Evolutionary conservation across 129 eudicot genomes (phyloP).

Genomic region (sunflower (Helianthus annuus)): DNA sequence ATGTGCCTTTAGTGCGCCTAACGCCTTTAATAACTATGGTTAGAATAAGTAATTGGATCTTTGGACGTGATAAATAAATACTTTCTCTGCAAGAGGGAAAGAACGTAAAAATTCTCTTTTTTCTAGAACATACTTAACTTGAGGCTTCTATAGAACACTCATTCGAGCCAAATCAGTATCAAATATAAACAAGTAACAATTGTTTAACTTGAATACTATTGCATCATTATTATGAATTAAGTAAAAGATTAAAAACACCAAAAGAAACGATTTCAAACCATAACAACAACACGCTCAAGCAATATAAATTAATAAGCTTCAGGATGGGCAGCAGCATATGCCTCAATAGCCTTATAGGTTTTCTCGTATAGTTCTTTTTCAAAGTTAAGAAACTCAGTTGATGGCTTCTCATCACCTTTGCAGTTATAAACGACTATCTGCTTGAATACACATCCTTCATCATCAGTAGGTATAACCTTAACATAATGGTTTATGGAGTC

Average conservation of each 20-base stretch:
- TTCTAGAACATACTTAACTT: too few relatives aligned
- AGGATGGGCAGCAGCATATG: background rate
- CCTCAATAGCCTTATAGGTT: slow-evolving; percentile 22
- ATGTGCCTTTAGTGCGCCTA: too few relatives aligned
- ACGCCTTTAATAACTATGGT: too few relatives aligned
- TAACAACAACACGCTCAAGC: background rate
- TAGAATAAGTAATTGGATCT: too few relatives aligned
- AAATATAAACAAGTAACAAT: too few relatives aligned
- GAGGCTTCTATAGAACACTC: too few relatives aligned
- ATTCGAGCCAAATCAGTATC: too few relatives aligned
- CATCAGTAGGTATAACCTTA: slow-evolving; percentile 9
- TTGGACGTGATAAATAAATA: too few relatives aligned
- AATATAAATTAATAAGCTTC: background rate
- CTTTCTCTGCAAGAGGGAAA: too few relatives aligned
- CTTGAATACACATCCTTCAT: slow-evolving; percentile 7
- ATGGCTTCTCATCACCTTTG: slow-evolving; percentile 23
- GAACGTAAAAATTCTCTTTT: too few relatives aligned
- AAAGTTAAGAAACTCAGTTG: background rate
- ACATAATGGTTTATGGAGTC: slow-evolving; percentile 22
- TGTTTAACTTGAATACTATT: too few relatives aligned
- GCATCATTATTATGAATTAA: too few relatives aligned
- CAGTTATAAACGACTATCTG: slow-evolving; percentile 21
- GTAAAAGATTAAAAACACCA: background rate
- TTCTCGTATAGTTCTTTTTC: slow-evolving; percentile 23
- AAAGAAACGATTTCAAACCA: background rate